Conservation (phyloP, 1,139 yeast species). For the Lodderomyces metapsilosis region DNA sequence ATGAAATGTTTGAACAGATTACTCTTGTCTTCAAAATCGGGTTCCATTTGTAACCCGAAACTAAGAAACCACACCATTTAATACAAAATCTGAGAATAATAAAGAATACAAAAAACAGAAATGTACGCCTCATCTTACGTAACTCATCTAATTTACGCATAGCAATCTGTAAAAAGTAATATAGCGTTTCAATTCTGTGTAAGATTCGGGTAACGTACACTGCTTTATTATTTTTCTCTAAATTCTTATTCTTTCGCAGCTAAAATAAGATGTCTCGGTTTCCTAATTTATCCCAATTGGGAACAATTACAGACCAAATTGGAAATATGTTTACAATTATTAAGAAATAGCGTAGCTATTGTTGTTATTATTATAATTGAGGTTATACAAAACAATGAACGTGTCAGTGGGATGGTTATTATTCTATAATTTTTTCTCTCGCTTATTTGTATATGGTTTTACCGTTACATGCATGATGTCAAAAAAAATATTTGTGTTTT, state of each 20-base stretch:
- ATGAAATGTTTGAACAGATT: no score
- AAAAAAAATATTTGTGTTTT: not conserved
- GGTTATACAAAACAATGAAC: not conserved
- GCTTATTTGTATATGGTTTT: not conserved
- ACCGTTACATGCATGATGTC: not conserved
- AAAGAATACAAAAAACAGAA: no score
- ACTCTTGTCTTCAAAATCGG: not conserved
- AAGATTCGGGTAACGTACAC: not conserved
- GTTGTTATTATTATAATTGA: not conserved
- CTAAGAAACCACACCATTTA: not conserved
- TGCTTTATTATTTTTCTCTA: not conserved
- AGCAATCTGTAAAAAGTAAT: no score
- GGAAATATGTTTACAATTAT: not conserved
- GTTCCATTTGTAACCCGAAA: not conserved
- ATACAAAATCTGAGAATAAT: not conserved
- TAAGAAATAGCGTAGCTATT: no score
- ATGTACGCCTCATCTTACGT: no score
- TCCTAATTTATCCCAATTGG: not conserved
- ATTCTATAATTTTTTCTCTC: not conserved
- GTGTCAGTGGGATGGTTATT: no score
- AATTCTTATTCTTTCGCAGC: conserved; percentile 5
- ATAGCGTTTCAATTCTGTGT: no score
- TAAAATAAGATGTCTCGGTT: not conserved
- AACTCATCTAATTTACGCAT: no score
- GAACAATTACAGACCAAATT: not conserved